Percentiles rank a stretch among this genome's conserved stretches.
These are phyloP conservation scores for Nakazawaea molendinolei DNA, from an alignment of 805 yeast species.

Conservation along the genomic window DNA sequence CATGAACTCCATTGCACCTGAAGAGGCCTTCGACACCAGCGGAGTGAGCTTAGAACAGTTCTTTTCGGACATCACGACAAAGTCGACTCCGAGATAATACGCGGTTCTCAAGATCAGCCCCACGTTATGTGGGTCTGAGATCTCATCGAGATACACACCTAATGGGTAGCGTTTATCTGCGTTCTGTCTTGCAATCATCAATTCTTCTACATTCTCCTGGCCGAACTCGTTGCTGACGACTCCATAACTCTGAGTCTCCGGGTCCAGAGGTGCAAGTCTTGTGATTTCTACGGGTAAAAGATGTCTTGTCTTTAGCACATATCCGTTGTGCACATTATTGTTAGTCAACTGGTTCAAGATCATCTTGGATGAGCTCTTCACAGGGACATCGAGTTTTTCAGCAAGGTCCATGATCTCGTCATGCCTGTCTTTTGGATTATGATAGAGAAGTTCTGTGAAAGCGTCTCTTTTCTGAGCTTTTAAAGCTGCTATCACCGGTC, in stretches of 20 bases:
- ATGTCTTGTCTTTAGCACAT: constrained; percentile 62
- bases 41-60: constrained; percentile 75
- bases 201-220: constrained; percentile 13
- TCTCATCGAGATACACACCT: constrained; percentile 70
- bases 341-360: constrained; percentile 54
- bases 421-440: constrained; percentile 28
- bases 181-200: constrained; percentile 7
- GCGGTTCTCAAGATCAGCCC: constrained; percentile 82
- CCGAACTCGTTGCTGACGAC: constrained; percentile 20
- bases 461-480: constrained; percentile 45
- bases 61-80: constrained; percentile 59
- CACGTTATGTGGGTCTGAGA: constrained; percentile 81
- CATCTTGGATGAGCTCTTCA: constrained; percentile 35
- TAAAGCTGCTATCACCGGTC: constrained; percentile 69
- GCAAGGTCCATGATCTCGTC: constrained; percentile 43
- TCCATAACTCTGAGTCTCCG: constrained; percentile 15
- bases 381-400: constrained; percentile 30
- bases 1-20: constrained; percentile 77
- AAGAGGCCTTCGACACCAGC: constrained; percentile 70
- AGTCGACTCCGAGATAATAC: constrained; percentile 77
- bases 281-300: constrained; percentile 27
- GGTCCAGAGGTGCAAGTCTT: constrained; percentile 17
- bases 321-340: constrained; percentile 76
- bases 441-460: constrained; percentile 44
- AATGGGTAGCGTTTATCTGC: constrained; percentile 39